Conservation (phyloP, 805 yeast genomes). For the Candida glaebosa region DNA sequence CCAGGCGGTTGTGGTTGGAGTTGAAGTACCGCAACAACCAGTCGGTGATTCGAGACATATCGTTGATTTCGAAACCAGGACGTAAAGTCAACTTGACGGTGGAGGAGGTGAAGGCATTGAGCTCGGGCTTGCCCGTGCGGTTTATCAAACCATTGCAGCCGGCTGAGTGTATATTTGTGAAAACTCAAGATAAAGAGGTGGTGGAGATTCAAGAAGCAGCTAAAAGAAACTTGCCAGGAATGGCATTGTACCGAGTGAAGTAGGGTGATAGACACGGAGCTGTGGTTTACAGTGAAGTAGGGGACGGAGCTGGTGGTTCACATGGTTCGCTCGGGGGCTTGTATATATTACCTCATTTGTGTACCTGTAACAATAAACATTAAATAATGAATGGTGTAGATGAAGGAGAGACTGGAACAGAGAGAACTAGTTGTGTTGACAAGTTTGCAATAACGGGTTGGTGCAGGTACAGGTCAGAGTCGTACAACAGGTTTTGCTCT, state of each 20-base stretch:
- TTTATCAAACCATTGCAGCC: constrained; percentile 79
- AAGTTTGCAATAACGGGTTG: too few species aligned
- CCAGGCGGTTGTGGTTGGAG: constrained; percentile 88
- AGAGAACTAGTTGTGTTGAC: too few species aligned
- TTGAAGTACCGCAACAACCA: constrained; percentile 79
- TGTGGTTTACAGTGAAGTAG: background rate
- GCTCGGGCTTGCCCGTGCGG: constrained; percentile 73
- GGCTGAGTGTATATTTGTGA: constrained; percentile 80
- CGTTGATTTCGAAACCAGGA: constrained; percentile 81
- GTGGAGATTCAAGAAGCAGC: constrained; percentile 87
- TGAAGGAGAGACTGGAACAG: too few species aligned
- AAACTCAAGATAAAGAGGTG: constrained; percentile 43
- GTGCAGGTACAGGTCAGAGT: too few species aligned
- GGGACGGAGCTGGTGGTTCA: too few species aligned
- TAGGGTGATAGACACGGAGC: constrained; percentile 15
- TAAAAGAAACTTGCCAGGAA: constrained; percentile 64
- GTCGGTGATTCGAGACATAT: constrained; percentile 71
- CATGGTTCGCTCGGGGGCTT: too few species aligned
- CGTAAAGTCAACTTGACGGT: constrained; percentile 62
- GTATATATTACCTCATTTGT: too few species aligned
- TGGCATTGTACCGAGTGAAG: constrained; percentile 75
- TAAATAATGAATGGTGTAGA: too few species aligned
- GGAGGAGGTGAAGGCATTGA: constrained; percentile 66
- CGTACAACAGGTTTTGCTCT: too few species aligned
- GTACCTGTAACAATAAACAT: too few species aligned